These are phyloP conservation scores for Kodamaea restingae DNA, from an alignment of 805 yeast species.

Conservation along the genomic window DNA sequence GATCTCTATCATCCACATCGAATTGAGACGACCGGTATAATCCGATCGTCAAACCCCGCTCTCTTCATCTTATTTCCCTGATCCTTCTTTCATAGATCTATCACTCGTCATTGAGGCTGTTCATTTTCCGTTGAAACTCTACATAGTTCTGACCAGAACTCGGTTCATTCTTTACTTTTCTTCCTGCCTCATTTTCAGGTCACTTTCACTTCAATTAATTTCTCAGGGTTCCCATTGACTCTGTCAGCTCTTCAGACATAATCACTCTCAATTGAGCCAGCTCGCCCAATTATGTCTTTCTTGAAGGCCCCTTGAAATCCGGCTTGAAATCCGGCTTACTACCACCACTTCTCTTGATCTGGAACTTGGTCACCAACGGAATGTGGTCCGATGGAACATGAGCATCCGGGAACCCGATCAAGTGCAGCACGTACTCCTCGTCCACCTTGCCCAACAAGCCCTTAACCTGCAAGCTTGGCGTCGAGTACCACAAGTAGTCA, in stretches of 20 bases:
- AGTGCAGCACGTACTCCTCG: constrained; percentile 64
- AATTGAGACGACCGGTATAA: no score
- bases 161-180: background rate
- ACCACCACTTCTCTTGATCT: constrained; percentile 48
- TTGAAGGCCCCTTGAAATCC: constrained; percentile 40
- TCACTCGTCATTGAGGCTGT: no score
- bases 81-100: no score
- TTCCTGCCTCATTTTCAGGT: background rate
- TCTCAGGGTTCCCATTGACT: background rate
- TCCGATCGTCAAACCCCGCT: no score
- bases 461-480: constrained; percentile 71
- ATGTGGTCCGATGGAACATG: constrained; percentile 94
- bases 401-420: constrained; percentile 90
- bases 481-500: constrained; percentile 94
- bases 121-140: no score
- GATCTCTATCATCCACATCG: background rate
- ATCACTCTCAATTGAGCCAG: no score
- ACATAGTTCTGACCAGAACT: no score
- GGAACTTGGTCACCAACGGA: constrained; percentile 78
- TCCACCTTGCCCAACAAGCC: constrained; percentile 87
- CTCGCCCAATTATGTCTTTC: constrained; percentile 26
- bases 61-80: no score
- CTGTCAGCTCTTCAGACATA: no score
- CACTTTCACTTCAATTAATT: no score
- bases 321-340: constrained; percentile 43